Conservation (phyloP, 2,329 filamentous ascomycete species). For the Exophiala viscosa region DNA sequence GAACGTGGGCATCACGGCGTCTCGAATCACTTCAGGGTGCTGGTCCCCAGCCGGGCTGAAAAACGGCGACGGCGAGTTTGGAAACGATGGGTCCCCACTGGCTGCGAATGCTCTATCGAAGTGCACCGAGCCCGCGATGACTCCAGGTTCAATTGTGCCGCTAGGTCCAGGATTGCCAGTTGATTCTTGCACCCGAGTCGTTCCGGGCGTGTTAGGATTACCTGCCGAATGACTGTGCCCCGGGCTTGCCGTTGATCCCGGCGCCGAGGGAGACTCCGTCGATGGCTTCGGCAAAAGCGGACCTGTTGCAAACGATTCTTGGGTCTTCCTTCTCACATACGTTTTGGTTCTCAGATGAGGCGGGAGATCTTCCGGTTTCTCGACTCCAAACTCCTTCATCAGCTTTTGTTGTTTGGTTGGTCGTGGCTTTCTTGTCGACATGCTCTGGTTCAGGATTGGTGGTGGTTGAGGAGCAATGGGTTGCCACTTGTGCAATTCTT, state of each 20-base stretch:
- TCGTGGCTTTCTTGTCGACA: slow-evolving; percentile 89
- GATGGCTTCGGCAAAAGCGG: slow-evolving; percentile 22
- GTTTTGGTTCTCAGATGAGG: slow-evolving; percentile 76
- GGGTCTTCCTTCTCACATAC: slow-evolving; percentile 69
- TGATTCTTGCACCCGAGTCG: slow-evolving; percentile 32
- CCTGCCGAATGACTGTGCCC: slow-evolving; percentile 26
- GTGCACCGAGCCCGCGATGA: slow-evolving; percentile 9
- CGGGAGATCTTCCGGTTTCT: slow-evolving; percentile 85
- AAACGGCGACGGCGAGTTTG: slow-evolving; percentile 39
- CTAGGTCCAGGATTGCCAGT: slow-evolving; percentile 33
- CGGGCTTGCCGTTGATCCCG: slow-evolving; percentile 30
- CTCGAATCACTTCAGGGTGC: slow-evolving; percentile 18
- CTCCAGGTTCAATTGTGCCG: slow-evolving; percentile 15
- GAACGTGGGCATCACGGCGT: slow-evolving; percentile 26
- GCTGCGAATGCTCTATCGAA: slow-evolving; percentile 30
- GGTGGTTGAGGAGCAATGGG: slow-evolving; percentile 83
- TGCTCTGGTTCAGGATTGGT: slow-evolving; percentile 78
- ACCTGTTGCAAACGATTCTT: slow-evolving; percentile 31
- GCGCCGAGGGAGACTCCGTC: slow-evolving; percentile 27
- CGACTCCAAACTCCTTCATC: slow-evolving; percentile 80
- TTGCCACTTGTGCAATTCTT: slow-evolving; percentile 91
- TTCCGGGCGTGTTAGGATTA: slow-evolving; percentile 29
- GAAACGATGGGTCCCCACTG: slow-evolving; percentile 33
- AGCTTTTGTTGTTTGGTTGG: slow-evolving; percentile 97
- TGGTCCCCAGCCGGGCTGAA: slow-evolving; percentile 39